A percentile compares a stretch with the other conserved stretches of the same genome.
phyloP scores from a whole-genome alignment of 2,329 filamentous ascomycete species.

The Ophiostoma piceae region DNA sequence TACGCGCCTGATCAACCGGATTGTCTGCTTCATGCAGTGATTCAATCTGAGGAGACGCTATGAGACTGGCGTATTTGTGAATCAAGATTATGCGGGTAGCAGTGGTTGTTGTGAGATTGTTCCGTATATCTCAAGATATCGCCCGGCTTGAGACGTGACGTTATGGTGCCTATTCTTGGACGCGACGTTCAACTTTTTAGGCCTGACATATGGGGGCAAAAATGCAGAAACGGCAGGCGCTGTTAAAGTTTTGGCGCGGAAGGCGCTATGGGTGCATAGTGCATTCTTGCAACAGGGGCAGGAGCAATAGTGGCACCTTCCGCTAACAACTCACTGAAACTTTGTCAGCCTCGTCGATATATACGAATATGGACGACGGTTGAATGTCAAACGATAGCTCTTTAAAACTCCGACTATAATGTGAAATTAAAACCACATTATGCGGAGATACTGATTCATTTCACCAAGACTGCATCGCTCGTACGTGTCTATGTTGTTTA shows the following conservation, averaged over 20 bases:
- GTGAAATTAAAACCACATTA: not conserved
- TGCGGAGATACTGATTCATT: too few relatives aligned
- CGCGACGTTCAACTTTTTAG: slow-evolving; percentile 5
- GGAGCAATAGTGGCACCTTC: not conserved
- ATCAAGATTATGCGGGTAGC: not conserved
- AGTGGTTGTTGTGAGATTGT: not conserved
- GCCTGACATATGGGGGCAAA: slow-evolving; percentile 1
- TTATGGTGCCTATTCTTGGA: not conserved
- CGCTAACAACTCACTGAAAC: not conserved
- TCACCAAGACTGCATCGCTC: not conserved
- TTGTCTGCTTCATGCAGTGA: not conserved
- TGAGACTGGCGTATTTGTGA: not conserved
- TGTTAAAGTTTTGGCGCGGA: not conserved
- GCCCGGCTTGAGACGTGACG: not conserved
- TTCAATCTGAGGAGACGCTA: not conserved
- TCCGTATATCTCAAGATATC: not conserved
- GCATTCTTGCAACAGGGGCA: not conserved
- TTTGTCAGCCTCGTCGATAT: slow-evolving; percentile 2
- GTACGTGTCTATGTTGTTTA: slow-evolving; percentile 1
- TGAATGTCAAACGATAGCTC: not conserved
- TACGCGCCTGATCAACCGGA: not conserved
- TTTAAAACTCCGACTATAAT: not conserved
- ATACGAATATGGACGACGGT: not conserved
- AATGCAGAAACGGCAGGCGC: not conserved
- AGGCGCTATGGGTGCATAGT: not conserved